These are phyloP conservation scores for Dissophora ornata DNA, from an alignment of 192 early-diverging fungal species.

Conservation along the genomic window DNA sequence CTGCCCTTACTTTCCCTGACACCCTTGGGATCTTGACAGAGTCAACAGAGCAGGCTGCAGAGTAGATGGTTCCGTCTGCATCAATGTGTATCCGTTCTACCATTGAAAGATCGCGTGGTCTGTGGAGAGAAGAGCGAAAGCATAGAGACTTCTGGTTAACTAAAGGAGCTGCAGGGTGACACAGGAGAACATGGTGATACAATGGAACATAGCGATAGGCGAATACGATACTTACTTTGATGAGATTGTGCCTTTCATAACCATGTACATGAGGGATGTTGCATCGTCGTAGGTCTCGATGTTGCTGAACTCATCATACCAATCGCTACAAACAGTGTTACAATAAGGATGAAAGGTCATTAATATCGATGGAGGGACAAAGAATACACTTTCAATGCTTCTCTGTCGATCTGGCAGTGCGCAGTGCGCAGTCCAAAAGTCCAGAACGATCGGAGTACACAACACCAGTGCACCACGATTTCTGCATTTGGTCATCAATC, in stretches of 20 bases:
- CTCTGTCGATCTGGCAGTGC: no score
- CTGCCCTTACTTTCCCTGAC: constrained; percentile 53
- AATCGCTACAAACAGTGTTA: constrained; percentile 45
- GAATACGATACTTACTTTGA: constrained; percentile 37
- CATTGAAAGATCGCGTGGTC: constrained; percentile 44
- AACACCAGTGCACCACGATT: no score
- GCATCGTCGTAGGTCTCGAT: constrained; percentile 46
- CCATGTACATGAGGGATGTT: constrained; percentile 46
- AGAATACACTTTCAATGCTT: background rate
- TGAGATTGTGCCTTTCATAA: constrained; percentile 46
- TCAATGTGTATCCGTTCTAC: constrained; percentile 58
- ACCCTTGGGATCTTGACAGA: constrained; percentile 56
- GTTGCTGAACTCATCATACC: constrained; percentile 51
- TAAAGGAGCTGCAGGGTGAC: no score
- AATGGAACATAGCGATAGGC: no score
- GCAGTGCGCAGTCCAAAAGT: no score
- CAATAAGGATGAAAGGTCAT: no score
- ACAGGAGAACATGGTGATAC: no score
- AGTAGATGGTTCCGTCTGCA: constrained; percentile 59
- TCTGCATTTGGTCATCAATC: background rate
- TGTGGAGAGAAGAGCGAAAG: constrained; percentile 1
- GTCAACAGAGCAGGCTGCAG: constrained; percentile 61
- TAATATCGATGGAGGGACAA: background rate
- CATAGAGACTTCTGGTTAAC: no score
- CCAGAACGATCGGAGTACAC: no score